Evolutionary conservation across 441 rosid genomes (phyloP).

Genomic region (Arabidopsis hybrid): DNA sequence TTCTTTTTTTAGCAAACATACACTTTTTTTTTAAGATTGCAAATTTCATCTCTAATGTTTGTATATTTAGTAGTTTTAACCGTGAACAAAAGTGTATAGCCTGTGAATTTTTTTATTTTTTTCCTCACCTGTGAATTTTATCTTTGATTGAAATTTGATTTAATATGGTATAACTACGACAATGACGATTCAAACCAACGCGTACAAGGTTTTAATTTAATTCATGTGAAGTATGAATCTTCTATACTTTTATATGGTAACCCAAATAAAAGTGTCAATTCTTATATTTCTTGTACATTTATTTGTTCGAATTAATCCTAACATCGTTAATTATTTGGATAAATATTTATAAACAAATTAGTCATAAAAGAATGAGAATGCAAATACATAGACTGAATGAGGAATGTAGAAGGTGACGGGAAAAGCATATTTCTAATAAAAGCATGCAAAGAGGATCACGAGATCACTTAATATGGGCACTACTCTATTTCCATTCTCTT

Average conservation of each 20-base stretch:
- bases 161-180: background rate
- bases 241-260: background rate
- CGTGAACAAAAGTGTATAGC: background rate
- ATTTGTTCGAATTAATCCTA: background rate
- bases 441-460: constrained; percentile 50
- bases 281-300: background rate
- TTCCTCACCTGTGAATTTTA: background rate
- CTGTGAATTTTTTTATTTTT: too few species aligned
- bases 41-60: background rate
- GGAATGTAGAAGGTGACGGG: constrained; percentile 44
- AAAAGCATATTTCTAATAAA: constrained; percentile 49
- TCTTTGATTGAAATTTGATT: background rate
- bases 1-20: too few species aligned
- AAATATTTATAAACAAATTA: constrained; percentile 8
- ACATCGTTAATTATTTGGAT: constrained; percentile 12
- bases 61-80: background rate
- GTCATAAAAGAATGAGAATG: constrained; percentile 21
- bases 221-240: background rate
- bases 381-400: constrained; percentile 20
- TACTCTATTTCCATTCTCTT: constrained; percentile 31
- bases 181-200: background rate
- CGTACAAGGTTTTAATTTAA: background rate
- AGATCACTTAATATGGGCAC: constrained; percentile 46
- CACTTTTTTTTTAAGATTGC: background rate
- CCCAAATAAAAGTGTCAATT: constrained; percentile 6